Percentiles rank a stretch among this genome's conserved stretches.
Evolutionary conservation across 176 grass and related monocot species (phyloP).

Genomic region (Triticum aestivum): DNA sequence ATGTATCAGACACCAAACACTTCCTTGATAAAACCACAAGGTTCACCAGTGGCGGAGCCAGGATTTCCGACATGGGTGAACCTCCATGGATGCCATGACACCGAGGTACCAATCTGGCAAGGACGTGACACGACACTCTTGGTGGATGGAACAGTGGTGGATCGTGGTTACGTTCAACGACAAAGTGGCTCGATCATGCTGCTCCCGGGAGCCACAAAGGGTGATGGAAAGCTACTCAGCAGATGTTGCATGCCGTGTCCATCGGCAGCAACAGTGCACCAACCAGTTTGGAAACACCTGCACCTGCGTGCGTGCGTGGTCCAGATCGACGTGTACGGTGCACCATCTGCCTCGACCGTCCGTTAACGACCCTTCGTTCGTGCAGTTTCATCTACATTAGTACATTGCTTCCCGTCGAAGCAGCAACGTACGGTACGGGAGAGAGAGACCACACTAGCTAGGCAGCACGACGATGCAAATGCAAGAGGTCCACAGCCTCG

Average conservation of each 20-base stretch:
- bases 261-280: conserved; percentile 17
- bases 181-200: neutral
- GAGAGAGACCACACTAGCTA: too few species aligned
- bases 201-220: neutral
- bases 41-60: neutral
- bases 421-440: neutral
- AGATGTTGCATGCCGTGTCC: too few species aligned
- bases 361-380: neutral
- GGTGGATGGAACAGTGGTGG: neutral
- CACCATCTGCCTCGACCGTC: neutral
- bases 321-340: neutral
- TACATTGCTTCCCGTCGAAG: conserved; percentile 23
- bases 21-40: neutral
- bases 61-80: too few species aligned
- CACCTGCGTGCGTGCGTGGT: neutral
- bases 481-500: neutral
- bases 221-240: neutral
- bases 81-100: too few species aligned
- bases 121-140: neutral
- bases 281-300: neutral
- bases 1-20: neutral
- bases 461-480: neutral
- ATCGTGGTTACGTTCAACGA: neutral
- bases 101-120: neutral
- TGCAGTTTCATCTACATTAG: neutral